These are phyloP conservation scores for Asterophora parasitica DNA, from an alignment of 768 basidiomycete genomes.

Conservation along the genomic window DNA sequence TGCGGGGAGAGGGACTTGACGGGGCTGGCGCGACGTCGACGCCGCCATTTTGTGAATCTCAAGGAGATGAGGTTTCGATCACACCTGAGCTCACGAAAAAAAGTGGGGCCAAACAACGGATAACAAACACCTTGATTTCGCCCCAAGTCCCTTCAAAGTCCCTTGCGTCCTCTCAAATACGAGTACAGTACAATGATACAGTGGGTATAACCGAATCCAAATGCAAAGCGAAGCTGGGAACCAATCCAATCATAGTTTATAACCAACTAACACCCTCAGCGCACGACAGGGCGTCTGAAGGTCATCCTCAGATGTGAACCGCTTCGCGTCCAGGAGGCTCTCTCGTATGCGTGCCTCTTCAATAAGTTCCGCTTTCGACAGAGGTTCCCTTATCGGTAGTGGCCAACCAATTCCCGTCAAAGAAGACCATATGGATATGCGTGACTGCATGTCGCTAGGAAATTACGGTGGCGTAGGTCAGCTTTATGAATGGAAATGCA, in stretches of 20 bases:
- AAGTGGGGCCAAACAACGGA: conserved; percentile 30
- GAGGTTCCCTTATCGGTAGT: conserved; percentile 54
- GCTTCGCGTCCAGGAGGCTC: conserved; percentile 56
- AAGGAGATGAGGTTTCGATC: conserved; percentile 7
- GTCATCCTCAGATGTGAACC: conserved; percentile 48
- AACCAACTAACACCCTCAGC: conserved; percentile 57
- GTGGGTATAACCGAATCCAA: not conserved
- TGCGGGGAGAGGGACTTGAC: conserved; percentile 29
- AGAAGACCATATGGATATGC: conserved; percentile 62
- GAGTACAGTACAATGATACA: not conserved
- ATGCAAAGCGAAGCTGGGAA: conserved; percentile 1
- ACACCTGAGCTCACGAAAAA: conserved; percentile 20
- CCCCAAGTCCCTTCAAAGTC: not conserved
- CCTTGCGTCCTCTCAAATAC: not conserved
- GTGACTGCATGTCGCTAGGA: conserved; percentile 59
- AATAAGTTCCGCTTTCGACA: conserved; percentile 65
- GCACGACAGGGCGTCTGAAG: conserved; percentile 51
- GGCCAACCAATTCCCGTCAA: conserved; percentile 53
- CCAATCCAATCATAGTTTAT: conserved; percentile 33
- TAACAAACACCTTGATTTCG: conserved; percentile 26
- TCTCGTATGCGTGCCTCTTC: conserved; percentile 61
- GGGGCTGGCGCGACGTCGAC: conserved; percentile 36
- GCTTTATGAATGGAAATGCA: not conserved
- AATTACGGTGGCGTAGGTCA: conserved; percentile 1
- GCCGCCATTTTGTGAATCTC: conserved; percentile 32